These are phyloP conservation scores for Scalesia atractyloides DNA, from an alignment of 129 eudicot genomes.

Conservation along the genomic window DNA sequence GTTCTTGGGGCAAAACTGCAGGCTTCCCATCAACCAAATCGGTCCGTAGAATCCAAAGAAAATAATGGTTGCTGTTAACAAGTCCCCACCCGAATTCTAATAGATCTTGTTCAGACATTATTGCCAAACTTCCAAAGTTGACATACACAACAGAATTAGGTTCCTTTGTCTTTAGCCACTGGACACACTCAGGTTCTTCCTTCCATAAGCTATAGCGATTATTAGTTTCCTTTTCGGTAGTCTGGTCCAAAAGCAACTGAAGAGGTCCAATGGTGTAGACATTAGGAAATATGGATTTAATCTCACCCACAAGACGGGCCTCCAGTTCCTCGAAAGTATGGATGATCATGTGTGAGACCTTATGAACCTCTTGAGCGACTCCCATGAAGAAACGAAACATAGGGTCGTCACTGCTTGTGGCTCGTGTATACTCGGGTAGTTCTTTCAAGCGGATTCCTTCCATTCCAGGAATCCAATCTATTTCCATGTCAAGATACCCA, in stretches of 20 bases:
- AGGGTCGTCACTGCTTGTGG: not conserved
- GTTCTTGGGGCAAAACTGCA: not conserved
- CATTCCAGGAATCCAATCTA: constrained; percentile 3
- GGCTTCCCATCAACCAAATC: constrained; percentile 24
- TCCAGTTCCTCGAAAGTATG: constrained; percentile 35
- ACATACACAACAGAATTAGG: constrained; percentile 18
- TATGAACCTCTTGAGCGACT: not conserved
- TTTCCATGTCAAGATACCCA: not conserved
- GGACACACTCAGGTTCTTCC: constrained; percentile 18
- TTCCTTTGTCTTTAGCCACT: constrained; percentile 26
- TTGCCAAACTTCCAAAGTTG: constrained; percentile 9
- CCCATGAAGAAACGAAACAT: not conserved
- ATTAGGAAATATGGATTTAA: constrained; percentile 18
- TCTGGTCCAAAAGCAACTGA: constrained; percentile 26
- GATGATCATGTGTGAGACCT: constrained; percentile 18
- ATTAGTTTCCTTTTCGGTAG: not conserved
- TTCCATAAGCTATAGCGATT: constrained; percentile 18
- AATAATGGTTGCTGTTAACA: constrained; percentile 18
- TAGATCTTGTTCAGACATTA: not conserved
- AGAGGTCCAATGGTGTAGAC: constrained; percentile 20
- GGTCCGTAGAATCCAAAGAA: constrained; percentile 26
- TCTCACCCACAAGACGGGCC: constrained; percentile 5
- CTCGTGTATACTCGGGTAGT: not conserved
- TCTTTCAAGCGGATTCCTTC: not conserved
- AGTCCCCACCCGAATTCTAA: constrained; percentile 31